A percentile compares a stretch with the other conserved stretches of the same genome.
Evolutionary conservation across 352 stramenopile genomes (phyloP).

Genomic region (Nothophytophthora sp.): DNA sequence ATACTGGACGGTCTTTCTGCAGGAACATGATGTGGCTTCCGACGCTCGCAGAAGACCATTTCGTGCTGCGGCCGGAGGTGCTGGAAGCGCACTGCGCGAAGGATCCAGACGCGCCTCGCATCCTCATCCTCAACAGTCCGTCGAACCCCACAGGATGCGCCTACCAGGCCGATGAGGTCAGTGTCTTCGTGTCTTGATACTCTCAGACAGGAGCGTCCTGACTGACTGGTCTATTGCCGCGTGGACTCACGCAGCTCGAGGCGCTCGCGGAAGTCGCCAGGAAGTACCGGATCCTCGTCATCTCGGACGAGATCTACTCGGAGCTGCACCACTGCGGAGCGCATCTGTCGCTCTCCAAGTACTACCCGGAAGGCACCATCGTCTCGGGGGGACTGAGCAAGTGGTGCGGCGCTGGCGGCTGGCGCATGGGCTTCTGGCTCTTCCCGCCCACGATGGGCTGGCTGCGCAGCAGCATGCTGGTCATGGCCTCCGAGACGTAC

Average conservation of each 20-base stretch:
- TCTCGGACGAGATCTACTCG: slow-evolving; percentile 91
- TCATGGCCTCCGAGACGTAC: slow-evolving; percentile 90
- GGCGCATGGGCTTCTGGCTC: slow-evolving; percentile 89
- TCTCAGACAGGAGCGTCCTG: not conserved
- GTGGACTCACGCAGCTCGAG: slow-evolving; percentile 36
- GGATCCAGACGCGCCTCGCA: slow-evolving; percentile 83
- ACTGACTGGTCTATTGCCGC: not conserved
- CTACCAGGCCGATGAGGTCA: slow-evolving; percentile 77
- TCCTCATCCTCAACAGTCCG: slow-evolving; percentile 87
- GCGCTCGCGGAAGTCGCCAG: slow-evolving; percentile 71
- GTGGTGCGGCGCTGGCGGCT: slow-evolving; percentile 86
- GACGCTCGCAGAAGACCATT: slow-evolving; percentile 78
- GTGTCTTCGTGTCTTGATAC: not conserved
- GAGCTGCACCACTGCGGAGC: slow-evolving; percentile 75
- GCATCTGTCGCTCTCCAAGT: slow-evolving; percentile 84
- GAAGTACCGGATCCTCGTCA: slow-evolving; percentile 88
- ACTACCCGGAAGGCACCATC: slow-evolving; percentile 88
- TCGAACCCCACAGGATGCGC: slow-evolving; percentile 86
- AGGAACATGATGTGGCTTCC: slow-evolving; percentile 90
- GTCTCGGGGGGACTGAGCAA: slow-evolving; percentile 88
- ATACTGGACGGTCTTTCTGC: not conserved
- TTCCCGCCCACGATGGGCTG: slow-evolving; percentile 79
- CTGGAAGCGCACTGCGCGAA: slow-evolving; percentile 80
- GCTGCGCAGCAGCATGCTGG: slow-evolving; percentile 86
- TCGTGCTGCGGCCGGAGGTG: slow-evolving; percentile 77